Conservation (phyloP, 805 yeast genomes). For the Starmerella ratchasimensis region DNA sequence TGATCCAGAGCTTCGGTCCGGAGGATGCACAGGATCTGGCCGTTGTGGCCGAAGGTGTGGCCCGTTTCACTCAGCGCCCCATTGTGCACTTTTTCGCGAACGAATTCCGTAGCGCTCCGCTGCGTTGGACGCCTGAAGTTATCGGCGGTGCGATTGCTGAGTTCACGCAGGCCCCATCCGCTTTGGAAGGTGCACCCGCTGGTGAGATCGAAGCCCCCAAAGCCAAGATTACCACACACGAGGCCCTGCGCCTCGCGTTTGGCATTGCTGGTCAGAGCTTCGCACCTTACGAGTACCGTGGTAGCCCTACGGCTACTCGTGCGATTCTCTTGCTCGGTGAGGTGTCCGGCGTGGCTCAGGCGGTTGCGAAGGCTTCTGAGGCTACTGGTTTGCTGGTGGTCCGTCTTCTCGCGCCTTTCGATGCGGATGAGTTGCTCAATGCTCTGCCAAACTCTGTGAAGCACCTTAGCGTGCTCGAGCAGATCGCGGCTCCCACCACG, state of each 20-base stretch:
- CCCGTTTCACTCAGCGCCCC: constrained; percentile 37
- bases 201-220: constrained; percentile 2
- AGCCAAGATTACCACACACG: not conserved
- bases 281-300: constrained; percentile 33
- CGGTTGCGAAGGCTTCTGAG: constrained; percentile 26
- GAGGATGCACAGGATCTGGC: constrained; percentile 43
- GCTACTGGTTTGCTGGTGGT: constrained; percentile 38
- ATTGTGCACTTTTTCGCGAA: constrained; percentile 56
- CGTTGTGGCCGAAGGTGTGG: constrained; percentile 43
- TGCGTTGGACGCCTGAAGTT: constrained; percentile 18
- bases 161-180: not conserved
- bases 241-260: constrained; percentile 21
- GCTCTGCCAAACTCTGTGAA: constrained; percentile 42
- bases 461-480: constrained; percentile 53
- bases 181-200: not conserved
- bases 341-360: constrained; percentile 29
- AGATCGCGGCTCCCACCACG: constrained; percentile 34
- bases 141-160: constrained; percentile 19
- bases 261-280: constrained; percentile 28
- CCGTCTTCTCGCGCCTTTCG: constrained; percentile 63
- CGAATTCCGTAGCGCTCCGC: constrained; percentile 13
- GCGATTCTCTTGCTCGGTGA: constrained; percentile 55
- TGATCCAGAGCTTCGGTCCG: constrained; percentile 52
- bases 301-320: constrained; percentile 32
- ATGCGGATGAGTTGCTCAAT: constrained; percentile 36